Conservation (phyloP, 2,329 filamentous ascomycete genomes). For the Cladosporium sp. region DNA sequence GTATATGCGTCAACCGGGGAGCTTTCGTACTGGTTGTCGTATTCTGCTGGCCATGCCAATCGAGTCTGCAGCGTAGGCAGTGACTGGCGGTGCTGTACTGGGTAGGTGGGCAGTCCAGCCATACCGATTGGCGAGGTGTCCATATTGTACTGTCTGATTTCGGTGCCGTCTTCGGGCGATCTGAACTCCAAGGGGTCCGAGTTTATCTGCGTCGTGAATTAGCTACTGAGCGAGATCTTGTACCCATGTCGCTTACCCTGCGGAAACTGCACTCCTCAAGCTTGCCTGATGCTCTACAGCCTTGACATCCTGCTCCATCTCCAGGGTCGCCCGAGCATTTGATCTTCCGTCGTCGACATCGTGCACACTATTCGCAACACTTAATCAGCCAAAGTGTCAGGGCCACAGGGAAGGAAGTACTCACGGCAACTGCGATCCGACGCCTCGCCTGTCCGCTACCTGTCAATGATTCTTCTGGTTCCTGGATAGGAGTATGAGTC, state of each 20-base stretch:
- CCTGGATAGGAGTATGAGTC: constrained; percentile 24
- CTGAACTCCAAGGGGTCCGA: not conserved
- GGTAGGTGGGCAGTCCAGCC: constrained; percentile 2
- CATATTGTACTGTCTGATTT: constrained; percentile 2
- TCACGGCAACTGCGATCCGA: constrained; percentile 53
- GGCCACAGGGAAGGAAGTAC: constrained; percentile 13
- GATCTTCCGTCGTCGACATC: constrained; percentile 92
- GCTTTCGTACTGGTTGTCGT: constrained; percentile 27
- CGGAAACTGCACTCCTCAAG: constrained; percentile 67
- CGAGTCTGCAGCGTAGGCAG: constrained; percentile 28
- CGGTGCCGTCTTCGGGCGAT: not conserved
- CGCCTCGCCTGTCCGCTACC: constrained; percentile 37
- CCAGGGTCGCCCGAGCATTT: constrained; percentile 84
- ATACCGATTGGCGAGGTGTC: constrained; percentile 6
- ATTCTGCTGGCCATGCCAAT: constrained; percentile 18
- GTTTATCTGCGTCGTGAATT: not conserved
- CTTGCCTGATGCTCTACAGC: constrained; percentile 73
- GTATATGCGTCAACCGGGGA: constrained; percentile 28
- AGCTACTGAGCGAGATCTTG: not conserved
- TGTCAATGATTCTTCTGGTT: constrained; percentile 33
- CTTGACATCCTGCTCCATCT: constrained; percentile 72
- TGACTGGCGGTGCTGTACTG: constrained; percentile 18
- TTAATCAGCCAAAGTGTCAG: constrained; percentile 3
- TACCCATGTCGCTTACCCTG: constrained; percentile 52
- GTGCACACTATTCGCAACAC: constrained; percentile 62